phyloP scores from a whole-genome alignment of 2,329 filamentous ascomycete genomes.

The Albophoma yamanashiensis region DNA sequence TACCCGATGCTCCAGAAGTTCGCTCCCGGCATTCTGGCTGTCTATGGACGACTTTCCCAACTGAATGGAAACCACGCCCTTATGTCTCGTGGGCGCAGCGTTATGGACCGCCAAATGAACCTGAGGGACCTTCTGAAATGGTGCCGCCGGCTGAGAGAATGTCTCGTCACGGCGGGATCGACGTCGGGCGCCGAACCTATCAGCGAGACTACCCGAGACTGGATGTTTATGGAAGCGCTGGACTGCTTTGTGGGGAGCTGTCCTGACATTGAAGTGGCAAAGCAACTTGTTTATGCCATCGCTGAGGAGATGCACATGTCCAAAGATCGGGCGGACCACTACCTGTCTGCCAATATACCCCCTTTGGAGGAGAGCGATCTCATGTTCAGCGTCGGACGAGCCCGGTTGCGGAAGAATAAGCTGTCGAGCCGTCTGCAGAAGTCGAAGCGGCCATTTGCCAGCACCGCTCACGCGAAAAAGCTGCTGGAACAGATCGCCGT shows the following conservation, averaged over 20 bases:
- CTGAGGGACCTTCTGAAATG: constrained; percentile 83
- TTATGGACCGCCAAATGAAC: constrained; percentile 44
- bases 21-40: constrained; percentile 45
- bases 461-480: constrained; percentile 73
- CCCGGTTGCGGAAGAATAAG: constrained; percentile 48
- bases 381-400: constrained; percentile 55
- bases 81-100: constrained; percentile 27
- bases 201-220: constrained; percentile 60
- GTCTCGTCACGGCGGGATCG: constrained; percentile 50
- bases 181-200: constrained; percentile 60
- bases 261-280: constrained; percentile 51
- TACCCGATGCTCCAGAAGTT: constrained; percentile 61
- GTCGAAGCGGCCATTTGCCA: constrained; percentile 66
- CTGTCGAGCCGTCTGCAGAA: constrained; percentile 35
- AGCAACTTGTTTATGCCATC: constrained; percentile 54
- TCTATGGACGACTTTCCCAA: constrained; percentile 43
- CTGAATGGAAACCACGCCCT: constrained; percentile 34
- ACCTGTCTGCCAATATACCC: constrained; percentile 63
- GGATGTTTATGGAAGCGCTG: constrained; percentile 86
- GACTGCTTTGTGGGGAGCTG: constrained; percentile 86
- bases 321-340: constrained; percentile 68
- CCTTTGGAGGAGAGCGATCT: constrained; percentile 50
- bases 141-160: constrained; percentile 64
- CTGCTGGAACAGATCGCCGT: constrained; percentile 83
- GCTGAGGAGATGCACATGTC: constrained; percentile 83